A percentile compares a stretch with the other conserved stretches of the same genome.
Conservation (phyloP, 2,329 filamentous ascomycete genomes). For the Kalaharituber pfeilii region DNA sequence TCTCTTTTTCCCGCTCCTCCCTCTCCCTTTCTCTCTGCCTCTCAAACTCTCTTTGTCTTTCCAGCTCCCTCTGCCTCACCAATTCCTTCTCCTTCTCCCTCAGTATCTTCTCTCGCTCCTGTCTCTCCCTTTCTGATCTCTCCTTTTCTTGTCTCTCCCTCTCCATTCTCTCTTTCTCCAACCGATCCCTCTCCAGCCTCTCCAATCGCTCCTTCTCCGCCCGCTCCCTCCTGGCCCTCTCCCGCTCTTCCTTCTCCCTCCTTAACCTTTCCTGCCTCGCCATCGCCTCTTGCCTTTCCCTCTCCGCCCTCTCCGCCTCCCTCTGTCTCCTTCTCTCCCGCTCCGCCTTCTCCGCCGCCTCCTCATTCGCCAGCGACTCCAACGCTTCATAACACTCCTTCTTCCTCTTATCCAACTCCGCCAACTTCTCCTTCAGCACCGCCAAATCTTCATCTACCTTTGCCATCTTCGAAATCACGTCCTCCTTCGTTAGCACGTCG, state of each 20-base stretch:
- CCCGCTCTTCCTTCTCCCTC: not conserved
- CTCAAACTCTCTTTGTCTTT: not conserved
- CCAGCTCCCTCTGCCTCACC: not conserved
- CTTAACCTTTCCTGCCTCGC: not conserved
- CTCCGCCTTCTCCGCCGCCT: not conserved
- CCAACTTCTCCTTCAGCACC: slow-evolving; percentile 26
- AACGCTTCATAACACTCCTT: slow-evolving; percentile 6
- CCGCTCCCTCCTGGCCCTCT: not conserved
- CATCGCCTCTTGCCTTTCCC: not conserved
- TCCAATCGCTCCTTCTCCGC: slow-evolving; percentile 1
- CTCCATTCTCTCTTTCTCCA: not conserved
- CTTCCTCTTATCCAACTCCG: slow-evolving; percentile 28
- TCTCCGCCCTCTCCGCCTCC: not conserved
- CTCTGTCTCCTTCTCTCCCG: not conserved
- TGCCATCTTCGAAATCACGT: slow-evolving; percentile 15
- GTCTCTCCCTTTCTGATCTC: not conserved
- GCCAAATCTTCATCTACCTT: slow-evolving; percentile 25
- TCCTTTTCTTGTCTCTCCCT: not conserved
- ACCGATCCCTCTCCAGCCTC: not conserved
- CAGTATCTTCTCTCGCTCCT: slow-evolving; percentile 1
- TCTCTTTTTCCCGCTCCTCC: not conserved
- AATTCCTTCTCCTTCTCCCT: not conserved
- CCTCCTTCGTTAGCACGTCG: slow-evolving; percentile 18
- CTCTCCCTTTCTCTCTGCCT: not conserved
- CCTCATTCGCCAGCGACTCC: not conserved